These are phyloP conservation scores for Leucocoprinus leucothites DNA, from an alignment of 768 basidiomycete genomes.

Conservation along the genomic window DNA sequence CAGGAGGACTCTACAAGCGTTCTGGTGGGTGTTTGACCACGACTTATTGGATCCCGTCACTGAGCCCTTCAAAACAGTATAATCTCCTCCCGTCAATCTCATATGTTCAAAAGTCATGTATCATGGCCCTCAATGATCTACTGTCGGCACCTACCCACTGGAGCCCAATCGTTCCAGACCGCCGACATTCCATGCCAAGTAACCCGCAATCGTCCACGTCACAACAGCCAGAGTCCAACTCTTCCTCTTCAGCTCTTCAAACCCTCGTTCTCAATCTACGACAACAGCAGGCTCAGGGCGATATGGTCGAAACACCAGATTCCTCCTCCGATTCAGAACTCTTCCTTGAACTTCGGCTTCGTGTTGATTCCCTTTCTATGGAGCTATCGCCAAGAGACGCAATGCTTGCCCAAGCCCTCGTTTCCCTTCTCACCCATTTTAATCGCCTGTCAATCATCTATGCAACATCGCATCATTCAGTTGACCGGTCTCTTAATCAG, in stretches of 20 bases:
- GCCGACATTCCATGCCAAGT: constrained; percentile 59
- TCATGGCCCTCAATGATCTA: constrained; percentile 71
- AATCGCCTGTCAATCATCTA: constrained; percentile 54
- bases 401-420: constrained; percentile 62
- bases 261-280: constrained; percentile 64
- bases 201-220: constrained; percentile 30
- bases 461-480: constrained; percentile 19
- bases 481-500: constrained; percentile 12
- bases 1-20: constrained; percentile 11
- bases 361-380: constrained; percentile 46
- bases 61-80: constrained; percentile 31
- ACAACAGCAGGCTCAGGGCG: constrained; percentile 36
- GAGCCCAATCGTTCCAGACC: constrained; percentile 56
- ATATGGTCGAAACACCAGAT: constrained; percentile 45
- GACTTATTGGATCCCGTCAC: constrained; percentile 5
- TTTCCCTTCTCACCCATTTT: constrained; percentile 67
- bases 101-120: constrained; percentile 68
- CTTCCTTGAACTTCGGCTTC: constrained; percentile 54
- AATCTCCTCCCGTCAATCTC: constrained; percentile 72
- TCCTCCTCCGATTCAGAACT: constrained; percentile 46
- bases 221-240: constrained; percentile 27
- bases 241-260: constrained; percentile 52
- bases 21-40: constrained; percentile 20
- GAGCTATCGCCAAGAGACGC: constrained; percentile 50
- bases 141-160: constrained; percentile 50